Base-by-base conservation (phyloP, 2,329 filamentous ascomycete genomes). In the Davidsoniella virescens region DNA sequence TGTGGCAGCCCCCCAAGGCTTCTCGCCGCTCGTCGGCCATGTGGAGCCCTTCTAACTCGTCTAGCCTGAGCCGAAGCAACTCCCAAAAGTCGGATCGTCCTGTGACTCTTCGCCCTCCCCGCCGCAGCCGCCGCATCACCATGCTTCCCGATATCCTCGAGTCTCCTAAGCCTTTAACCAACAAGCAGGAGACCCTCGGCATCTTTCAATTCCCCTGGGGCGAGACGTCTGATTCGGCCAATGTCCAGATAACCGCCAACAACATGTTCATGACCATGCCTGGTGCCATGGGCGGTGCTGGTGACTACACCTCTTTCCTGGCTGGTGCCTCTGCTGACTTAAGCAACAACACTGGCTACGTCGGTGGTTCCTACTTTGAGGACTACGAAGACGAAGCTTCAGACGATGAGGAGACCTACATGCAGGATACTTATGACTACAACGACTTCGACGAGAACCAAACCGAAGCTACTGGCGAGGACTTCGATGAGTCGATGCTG, bases 171-270 rank as follows among this genome's bases (percentile, higher is more conserved):
- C 76, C 76, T 36, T 64, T 81, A 4, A 70, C 71, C 4, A 66
- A 78, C 59, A 75, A 73, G 61, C 67, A 70, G 40, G 75, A 69
- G 10, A 79, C 75, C 9, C 67, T 81, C 16, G 78, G 76, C 4
- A 74, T 81, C 57, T 82, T 79, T 64, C 74, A 78, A 56, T 80
- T 80, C 55, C 75, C 78, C 2, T 80, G 76, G 75, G 78, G 78
- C 12, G 76, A 80, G 62, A 72, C 64, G 56, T 80, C 76, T 17
- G 76, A 80, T 60, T 69, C 68, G 49, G 70, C 71, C 8, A 71
- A 62, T 25, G 60, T 70, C 50, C 67, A 66, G 55, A 60, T 62
- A 50, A 61, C 61, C 7, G 39, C 53, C 16, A 60, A 54, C 42
- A 61, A 63, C 54, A 62, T 62, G 55, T 63, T 64, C 49, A 67